Evolutionary conservation across 129 eudicot species (phyloP).

Genomic region (Pittosporum tobira): DNA sequence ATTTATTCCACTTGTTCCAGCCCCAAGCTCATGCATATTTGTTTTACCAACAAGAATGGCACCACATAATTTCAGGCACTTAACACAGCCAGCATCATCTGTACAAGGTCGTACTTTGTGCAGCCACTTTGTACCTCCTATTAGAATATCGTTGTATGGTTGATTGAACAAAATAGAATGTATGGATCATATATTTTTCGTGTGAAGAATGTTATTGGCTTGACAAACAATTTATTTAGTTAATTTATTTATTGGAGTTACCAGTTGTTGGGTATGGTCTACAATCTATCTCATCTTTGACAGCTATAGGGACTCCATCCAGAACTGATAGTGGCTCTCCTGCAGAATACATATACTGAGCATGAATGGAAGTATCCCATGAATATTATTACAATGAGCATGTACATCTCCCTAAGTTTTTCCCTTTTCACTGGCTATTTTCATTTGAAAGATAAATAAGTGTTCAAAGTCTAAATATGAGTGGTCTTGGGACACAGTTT

Average conservation of each 20-base stretch:
- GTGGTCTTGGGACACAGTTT: background rate
- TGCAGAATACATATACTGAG: constrained; percentile 19
- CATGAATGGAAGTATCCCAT: background rate
- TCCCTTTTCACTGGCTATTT: no score
- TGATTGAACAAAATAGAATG: background rate
- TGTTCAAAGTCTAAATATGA: no score
- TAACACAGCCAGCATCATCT: constrained; percentile 77
- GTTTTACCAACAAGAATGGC: constrained; percentile 91
- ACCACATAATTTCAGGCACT: constrained; percentile 70
- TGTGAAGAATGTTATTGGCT: background rate
- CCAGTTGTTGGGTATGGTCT: constrained; percentile 94
- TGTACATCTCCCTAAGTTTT: no score
- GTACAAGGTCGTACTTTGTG: constrained; percentile 65
- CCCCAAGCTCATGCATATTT: constrained; percentile 99
- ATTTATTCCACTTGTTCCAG: constrained; percentile 93
- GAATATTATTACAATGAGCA: background rate
- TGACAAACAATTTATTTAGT: background rate
- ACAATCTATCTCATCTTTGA: constrained; percentile 97
- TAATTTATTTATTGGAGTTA: constrained; percentile 13
- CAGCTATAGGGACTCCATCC: constrained; percentile 88
- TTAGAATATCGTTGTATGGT: background rate
- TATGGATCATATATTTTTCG: background rate
- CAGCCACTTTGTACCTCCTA: constrained; percentile 97
- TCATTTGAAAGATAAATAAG: no score
- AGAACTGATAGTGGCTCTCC: constrained; percentile 80